phyloP scores from a whole-genome alignment of 2,329 filamentous ascomycete genomes.

The Pseudocercospora ulei region DNA sequence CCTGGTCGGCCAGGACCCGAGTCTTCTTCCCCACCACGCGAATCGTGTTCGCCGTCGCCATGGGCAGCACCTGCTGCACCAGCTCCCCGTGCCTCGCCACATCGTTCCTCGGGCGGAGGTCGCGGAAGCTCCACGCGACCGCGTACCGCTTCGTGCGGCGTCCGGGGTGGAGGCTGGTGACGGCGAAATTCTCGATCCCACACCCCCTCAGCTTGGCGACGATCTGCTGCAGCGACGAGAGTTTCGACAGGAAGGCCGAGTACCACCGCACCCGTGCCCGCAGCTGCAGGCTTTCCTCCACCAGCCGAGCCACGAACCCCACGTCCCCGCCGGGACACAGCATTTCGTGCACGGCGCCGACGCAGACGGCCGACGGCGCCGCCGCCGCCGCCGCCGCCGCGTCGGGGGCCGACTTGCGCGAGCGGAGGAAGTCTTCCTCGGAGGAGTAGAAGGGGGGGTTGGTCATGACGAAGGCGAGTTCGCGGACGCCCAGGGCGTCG shows the following conservation, averaged over 20 bases:
- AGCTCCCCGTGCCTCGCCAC: constrained; percentile 29
- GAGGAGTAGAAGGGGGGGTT: constrained; percentile 94
- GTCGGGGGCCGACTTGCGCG: constrained; percentile 36
- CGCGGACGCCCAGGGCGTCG: constrained; percentile 43
- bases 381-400: not conserved
- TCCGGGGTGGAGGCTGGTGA: constrained; percentile 69
- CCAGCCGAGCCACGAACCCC: constrained; percentile 60
- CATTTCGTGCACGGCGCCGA: constrained; percentile 76
- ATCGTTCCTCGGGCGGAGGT: constrained; percentile 51
- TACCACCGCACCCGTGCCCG: constrained; percentile 68
- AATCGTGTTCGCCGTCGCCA: constrained; percentile 45
- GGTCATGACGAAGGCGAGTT: constrained; percentile 76
- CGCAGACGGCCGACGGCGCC: constrained; percentile 62
- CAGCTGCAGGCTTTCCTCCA: constrained; percentile 57
- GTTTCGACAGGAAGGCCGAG: constrained; percentile 79
- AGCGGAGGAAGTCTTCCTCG: constrained; percentile 54
- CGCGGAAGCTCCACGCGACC: constrained; percentile 73
- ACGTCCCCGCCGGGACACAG: constrained; percentile 63
- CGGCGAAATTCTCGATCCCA: constrained; percentile 65
- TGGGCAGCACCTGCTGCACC: constrained; percentile 32
- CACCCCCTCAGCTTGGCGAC: constrained; percentile 49
- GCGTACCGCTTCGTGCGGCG: constrained; percentile 75
- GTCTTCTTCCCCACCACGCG: constrained; percentile 27
- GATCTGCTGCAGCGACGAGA: constrained; percentile 56
- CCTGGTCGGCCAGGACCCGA: constrained; percentile 31